phyloP scores from a whole-genome alignment of 768 basidiomycete species.

The Kwoniella bestiolae region DNA sequence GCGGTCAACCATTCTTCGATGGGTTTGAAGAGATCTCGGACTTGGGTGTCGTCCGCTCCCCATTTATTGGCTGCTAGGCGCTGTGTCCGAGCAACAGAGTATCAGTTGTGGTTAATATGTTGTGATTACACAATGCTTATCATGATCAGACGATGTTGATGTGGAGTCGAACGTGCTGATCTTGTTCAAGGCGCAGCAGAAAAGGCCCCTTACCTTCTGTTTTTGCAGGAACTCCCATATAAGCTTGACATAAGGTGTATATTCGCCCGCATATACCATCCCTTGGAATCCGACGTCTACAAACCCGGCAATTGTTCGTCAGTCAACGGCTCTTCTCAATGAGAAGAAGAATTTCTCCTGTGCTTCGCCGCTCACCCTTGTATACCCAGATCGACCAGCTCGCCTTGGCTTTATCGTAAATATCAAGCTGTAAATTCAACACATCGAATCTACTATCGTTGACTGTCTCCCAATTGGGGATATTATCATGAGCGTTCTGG shows the following conservation, averaged over 20 bases:
- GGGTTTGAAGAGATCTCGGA: conserved; percentile 68
- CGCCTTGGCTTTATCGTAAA: conserved; percentile 67
- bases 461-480: conserved; percentile 67
- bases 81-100: conserved; percentile 16
- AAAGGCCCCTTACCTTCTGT: conserved; percentile 72
- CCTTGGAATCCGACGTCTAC: conserved; percentile 65
- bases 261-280: conserved; percentile 73
- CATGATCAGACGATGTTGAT: no score
- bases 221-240: conserved; percentile 72
- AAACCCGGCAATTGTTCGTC: background rate
- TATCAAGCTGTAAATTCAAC: conserved; percentile 71
- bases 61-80: conserved; percentile 75
- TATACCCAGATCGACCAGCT: conserved; percentile 84
- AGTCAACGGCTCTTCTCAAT: background rate
- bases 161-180: no score
- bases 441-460: conserved; percentile 70
- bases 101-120: no score
- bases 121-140: no score
- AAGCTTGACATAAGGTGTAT: conserved; percentile 73
- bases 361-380: conserved; percentile 61
- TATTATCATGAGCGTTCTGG: conserved; percentile 60
- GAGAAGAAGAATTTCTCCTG: background rate
- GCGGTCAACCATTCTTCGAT: conserved; percentile 62
- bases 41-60: conserved; percentile 69
- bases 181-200: no score